Evolutionary conservation across 179 eudicot species (phyloP).

Genomic region (Gypsophila paniculata): DNA sequence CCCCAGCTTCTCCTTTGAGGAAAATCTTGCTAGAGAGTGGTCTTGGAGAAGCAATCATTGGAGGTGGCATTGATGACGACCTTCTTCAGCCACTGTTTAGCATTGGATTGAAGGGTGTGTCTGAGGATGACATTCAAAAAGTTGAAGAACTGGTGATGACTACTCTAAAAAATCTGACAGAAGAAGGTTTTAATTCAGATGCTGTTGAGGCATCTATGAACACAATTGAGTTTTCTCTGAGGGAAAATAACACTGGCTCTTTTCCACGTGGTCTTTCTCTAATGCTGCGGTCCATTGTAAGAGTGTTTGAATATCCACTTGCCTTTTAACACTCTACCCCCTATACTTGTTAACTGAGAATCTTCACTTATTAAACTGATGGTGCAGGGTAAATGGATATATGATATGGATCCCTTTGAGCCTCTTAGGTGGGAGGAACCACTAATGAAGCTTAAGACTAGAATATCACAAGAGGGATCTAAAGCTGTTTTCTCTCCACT

Average conservation of each 20-base stretch:
- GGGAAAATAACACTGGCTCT: conserved; percentile 96
- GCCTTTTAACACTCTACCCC: neutral
- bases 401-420: conserved; percentile 94
- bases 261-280: conserved; percentile 92
- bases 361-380: conserved; percentile 19
- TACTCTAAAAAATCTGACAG: conserved; percentile 57
- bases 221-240: conserved; percentile 84
- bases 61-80: conserved; percentile 88
- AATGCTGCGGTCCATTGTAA: conserved; percentile 90
- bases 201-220: conserved; percentile 99
- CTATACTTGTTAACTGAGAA: neutral
- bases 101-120: conserved; percentile 87
- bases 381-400: conserved; percentile 86
- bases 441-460: conserved; percentile 66
- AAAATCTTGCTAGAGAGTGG: conserved; percentile 87
- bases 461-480: conserved; percentile 78
- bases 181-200: conserved; percentile 78
- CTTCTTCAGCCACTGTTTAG: conserved; percentile 92
- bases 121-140: conserved; percentile 69
- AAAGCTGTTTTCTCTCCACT: conserved; percentile 91
- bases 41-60: conserved; percentile 89
- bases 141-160: conserved; percentile 70
- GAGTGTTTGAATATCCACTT: conserved; percentile 17
- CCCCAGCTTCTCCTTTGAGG: conserved; percentile 97
- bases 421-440: conserved; percentile 92